Percentiles rank a stretch among this genome's conserved stretches.
Conservation (phyloP, 192 early-diverging fungal genomes). For the Radiomyces spectabilis region DNA sequence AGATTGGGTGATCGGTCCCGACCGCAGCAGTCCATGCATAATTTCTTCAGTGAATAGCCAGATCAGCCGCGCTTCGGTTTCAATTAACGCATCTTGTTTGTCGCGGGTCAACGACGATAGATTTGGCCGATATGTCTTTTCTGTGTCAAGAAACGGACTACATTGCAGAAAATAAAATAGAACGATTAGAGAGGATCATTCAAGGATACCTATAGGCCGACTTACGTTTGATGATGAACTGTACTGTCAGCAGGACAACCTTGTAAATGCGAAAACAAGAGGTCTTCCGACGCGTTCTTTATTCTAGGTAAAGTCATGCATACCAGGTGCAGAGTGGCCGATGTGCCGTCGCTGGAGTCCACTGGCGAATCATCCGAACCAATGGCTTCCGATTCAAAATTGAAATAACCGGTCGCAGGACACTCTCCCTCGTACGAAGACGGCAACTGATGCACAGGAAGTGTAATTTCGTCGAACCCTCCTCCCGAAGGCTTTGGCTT, state of each 20-base stretch:
- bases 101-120: constrained; percentile 25
- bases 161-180: neutral
- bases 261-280: constrained; percentile 7
- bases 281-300: neutral
- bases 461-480: constrained; percentile 33
- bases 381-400: constrained; percentile 54
- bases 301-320: constrained; percentile 52
- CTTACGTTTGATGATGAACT: constrained; percentile 3
- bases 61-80: constrained; percentile 49
- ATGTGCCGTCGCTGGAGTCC: constrained; percentile 59
- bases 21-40: constrained; percentile 57
- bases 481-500: constrained; percentile 29
- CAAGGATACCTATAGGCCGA: neutral
- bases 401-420: constrained; percentile 20
- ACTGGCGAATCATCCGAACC: constrained; percentile 56
- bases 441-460: constrained; percentile 55
- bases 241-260: constrained; percentile 4
- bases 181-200: neutral
- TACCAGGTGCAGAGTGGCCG: constrained; percentile 56
- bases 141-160: constrained; percentile 26
- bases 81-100: constrained; percentile 51
- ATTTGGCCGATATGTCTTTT: constrained; percentile 22
- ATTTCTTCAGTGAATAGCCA: constrained; percentile 69
- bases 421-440: constrained; percentile 47
- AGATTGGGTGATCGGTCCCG: constrained; percentile 43